Conservation (phyloP, 176 grass and related monocot genomes). For the Aegilops longissima region DNA sequence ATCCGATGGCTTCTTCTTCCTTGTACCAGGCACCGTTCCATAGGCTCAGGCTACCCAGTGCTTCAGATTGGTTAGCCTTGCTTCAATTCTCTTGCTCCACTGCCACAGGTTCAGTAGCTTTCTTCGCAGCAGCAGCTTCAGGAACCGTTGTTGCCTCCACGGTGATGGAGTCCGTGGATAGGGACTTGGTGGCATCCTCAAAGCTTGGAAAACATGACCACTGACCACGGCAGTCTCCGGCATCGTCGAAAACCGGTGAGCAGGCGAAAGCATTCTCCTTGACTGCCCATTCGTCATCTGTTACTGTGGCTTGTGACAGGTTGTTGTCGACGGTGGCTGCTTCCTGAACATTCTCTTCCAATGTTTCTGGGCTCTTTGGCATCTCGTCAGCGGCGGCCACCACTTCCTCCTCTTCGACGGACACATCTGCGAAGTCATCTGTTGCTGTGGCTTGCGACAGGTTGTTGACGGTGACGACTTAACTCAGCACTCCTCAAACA, state of each 20-base stretch:
- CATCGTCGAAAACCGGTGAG: not conserved
- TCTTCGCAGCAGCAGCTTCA: not conserved
- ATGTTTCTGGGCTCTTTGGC: no score
- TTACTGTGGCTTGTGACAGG: not conserved
- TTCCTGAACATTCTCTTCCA: no score
- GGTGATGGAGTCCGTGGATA: not conserved
- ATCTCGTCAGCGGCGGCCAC: no score
- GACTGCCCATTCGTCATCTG: not conserved
- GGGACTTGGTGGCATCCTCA: not conserved
- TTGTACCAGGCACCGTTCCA: not conserved
- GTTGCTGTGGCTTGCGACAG: no score
- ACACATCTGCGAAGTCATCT: no score
- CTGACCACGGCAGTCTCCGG: not conserved
- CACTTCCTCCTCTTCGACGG: no score
- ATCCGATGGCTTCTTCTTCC: not conserved
- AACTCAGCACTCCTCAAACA: no score
- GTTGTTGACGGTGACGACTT: no score
- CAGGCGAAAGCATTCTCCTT: not conserved
- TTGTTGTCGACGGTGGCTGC: not conserved
- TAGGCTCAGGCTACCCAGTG: constrained; percentile 9
- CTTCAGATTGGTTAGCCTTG: not conserved
- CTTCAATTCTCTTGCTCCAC: not conserved
- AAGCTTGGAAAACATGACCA: not conserved
- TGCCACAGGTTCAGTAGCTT: not conserved
- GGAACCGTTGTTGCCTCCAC: not conserved